Evolutionary conservation across 331 rosid species (phyloP).

Genomic region (Arachis monticola): DNA sequence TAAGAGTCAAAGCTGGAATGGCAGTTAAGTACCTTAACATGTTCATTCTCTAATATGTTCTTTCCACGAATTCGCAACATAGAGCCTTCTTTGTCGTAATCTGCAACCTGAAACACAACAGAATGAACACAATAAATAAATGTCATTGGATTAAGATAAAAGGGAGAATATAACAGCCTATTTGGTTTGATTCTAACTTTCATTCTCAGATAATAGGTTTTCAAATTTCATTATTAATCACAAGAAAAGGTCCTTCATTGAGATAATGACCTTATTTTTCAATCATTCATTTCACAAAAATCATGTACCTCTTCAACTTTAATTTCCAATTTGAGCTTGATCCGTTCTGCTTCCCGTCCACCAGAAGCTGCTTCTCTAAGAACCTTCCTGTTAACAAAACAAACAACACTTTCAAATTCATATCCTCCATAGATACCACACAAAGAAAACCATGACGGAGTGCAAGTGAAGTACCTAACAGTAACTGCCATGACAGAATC

Average conservation of each 20-base stretch:
- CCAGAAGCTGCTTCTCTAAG: constrained; percentile 79
- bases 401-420: constrained; percentile 2
- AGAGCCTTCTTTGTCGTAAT: constrained; percentile 85
- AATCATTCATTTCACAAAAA: background rate
- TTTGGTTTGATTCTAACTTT: too few relatives aligned
- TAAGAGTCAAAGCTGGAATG: background rate
- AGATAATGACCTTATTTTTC: too few relatives aligned
- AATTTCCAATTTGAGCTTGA: constrained; percentile 87
- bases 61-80: constrained; percentile 89
- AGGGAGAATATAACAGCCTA: background rate
- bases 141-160: background rate
- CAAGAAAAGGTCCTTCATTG: background rate
- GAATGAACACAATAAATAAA: background rate
- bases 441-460: background rate
- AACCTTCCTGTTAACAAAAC: constrained; percentile 70
- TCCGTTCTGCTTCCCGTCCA: constrained; percentile 86
- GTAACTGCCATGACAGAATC: constrained; percentile 87
- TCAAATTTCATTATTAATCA: background rate
- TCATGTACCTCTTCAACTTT: constrained; percentile 80
- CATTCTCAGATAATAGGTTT: too few relatives aligned
- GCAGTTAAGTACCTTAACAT: constrained; percentile 74
- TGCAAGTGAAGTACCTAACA: constrained; percentile 57
- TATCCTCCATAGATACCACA: background rate
- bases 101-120: constrained; percentile 62
- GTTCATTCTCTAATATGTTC: constrained; percentile 80